Evolutionary conservation across 2,329 filamentous ascomycete genomes (phyloP), one percentile per base, ranked within the genome.

Genomic region (Alternaria atra): DNA sequence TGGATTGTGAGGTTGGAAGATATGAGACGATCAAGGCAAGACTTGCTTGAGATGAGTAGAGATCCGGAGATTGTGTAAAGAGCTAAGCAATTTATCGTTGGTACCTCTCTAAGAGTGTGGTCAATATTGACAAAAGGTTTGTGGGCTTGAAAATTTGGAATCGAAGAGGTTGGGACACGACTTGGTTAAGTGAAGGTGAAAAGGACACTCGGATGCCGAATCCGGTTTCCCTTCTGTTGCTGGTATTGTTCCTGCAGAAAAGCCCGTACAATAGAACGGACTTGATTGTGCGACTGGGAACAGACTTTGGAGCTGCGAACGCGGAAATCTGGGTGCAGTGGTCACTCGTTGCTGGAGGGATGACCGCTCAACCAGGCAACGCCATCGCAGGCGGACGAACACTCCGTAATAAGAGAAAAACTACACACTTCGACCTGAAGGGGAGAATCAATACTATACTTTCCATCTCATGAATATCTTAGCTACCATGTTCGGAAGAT

Each of bases 141-240:
- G 54, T 23, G 20, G 39, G 27, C 40, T 29, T 25, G 32, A 55
- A 55, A 42, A 46, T 15, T 52, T 35, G 29, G 6, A 60, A 63
- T 58, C 27, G 51, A 58, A 50, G 61, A 15, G 64, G 59, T 48
- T 65, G 55, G 60, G 44, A 55, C 23, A 46, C 54, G 32, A 52
- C 40, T 44, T 42, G 30, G 12, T 20, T 13, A 46, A 39, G 55
- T 63, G 62, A 61, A 66, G 55, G 65, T 69, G 68, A 69, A 23
- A 57, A 59, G 54, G 47, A 65, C 52, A 37, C 50, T 42, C 50
- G 29, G n/a, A 44, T 25, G 55, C 34, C 35, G 40, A 55, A 32
- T 46, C 47, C 56, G 55, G 55, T 50, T 60, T 43, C 56, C 55
- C 50, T 46, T 34, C 32, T 52, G 8, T 34, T 32, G 56, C 54